These are phyloP conservation scores for Triglochin maritima DNA, from an alignment of 106 monocot species.

Conservation along the genomic window DNA sequence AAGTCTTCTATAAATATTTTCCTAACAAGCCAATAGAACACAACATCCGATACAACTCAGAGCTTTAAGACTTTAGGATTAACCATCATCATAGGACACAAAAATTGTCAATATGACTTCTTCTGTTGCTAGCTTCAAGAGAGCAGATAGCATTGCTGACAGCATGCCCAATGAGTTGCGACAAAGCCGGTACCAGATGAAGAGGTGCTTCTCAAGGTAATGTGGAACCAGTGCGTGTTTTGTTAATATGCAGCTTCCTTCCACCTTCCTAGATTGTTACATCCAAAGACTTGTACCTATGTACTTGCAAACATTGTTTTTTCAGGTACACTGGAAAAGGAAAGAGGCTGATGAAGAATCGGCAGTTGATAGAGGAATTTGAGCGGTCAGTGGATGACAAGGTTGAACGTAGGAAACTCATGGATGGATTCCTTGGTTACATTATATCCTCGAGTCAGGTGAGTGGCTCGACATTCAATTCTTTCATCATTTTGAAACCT, in stretches of 20 bases:
- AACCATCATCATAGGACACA: background rate
- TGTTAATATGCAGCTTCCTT: background rate
- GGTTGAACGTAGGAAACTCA: conserved; percentile 54
- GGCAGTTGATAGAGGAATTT: conserved; percentile 65
- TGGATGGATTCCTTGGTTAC: conserved; percentile 94
- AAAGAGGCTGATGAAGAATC: conserved; percentile 84
- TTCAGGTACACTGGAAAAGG: conserved; percentile 45
- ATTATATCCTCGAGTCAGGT: conserved; percentile 90
- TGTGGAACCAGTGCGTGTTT: background rate
- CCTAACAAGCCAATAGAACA: background rate
- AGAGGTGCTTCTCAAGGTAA: conserved; percentile 73
- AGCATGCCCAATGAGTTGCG: conserved; percentile 79
- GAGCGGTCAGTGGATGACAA: conserved; percentile 81
- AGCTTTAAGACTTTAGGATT: background rate
- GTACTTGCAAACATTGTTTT: background rate
- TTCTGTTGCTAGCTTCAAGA: conserved; percentile 43
- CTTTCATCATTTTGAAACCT: background rate
- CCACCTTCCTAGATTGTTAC: no score
- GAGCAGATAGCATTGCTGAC: conserved; percentile 81
- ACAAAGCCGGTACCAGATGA: conserved; percentile 95
- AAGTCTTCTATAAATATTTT: conserved; percentile 1
- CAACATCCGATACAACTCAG: conserved; percentile 1
- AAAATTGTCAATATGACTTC: conserved; percentile 8
- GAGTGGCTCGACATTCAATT: background rate
- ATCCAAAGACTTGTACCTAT: no score